These are phyloP conservation scores for Rhizophagus prolifer DNA, from an alignment of 192 early-diverging fungal genomes.

Conservation along the genomic window DNA sequence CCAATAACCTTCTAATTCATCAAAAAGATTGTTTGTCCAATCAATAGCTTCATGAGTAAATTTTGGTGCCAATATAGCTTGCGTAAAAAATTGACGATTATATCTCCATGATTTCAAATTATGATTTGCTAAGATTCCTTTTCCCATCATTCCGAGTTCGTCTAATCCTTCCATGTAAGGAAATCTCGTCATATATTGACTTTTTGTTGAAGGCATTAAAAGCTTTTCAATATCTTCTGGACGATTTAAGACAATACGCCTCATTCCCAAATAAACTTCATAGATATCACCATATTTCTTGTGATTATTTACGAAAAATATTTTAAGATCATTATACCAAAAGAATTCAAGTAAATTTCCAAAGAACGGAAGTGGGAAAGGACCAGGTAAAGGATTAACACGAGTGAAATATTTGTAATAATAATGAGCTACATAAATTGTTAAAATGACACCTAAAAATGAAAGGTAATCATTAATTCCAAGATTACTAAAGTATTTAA, in stretches of 20 bases:
- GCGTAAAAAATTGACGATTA: conserved; percentile 9
- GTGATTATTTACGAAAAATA: background rate
- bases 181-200: background rate
- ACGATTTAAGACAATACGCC: background rate
- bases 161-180: background rate
- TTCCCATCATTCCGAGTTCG: background rate
- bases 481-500: too few relatives aligned
- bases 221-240: conserved; percentile 13
- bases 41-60: background rate
- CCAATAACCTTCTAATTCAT: conserved; percentile 7
- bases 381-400: conserved; percentile 8
- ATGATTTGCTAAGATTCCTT: background rate
- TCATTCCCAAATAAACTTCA: conserved; percentile 16
- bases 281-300: conserved; percentile 24
- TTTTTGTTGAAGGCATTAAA: conserved; percentile 1
- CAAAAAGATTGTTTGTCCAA: background rate
- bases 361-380: conserved; percentile 7
- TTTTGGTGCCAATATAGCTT: background rate
- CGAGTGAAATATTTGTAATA: conserved; percentile 2
- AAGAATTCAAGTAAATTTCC: too few relatives aligned
- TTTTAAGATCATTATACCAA: background rate
- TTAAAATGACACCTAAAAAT: too few relatives aligned
- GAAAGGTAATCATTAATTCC: too few relatives aligned
- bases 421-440: background rate
- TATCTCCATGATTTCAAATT: conserved; percentile 14